phyloP scores from a whole-genome alignment of 139 green algal species.

The Ettlia oleoabundans region DNA sequence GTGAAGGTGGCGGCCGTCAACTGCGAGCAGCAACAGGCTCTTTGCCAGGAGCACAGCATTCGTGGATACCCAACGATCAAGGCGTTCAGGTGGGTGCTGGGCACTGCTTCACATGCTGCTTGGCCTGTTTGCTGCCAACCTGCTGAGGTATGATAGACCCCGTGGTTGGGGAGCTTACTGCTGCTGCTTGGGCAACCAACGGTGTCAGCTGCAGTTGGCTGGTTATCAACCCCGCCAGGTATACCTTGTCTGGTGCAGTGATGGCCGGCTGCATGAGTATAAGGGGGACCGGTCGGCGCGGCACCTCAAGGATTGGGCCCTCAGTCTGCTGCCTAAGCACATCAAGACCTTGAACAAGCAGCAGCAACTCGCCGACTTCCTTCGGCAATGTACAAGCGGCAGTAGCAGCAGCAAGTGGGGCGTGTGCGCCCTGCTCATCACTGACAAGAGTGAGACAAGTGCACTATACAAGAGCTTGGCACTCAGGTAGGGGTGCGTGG shows the following conservation, averaged over 20 bases:
- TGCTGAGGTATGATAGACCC: too few species aligned
- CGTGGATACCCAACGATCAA: slow-evolving; percentile 87
- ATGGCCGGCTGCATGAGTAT: slow-evolving; percentile 59
- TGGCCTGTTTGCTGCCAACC: not conserved
- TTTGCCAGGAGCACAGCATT: slow-evolving; percentile 75
- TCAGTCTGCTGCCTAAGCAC: slow-evolving; percentile 67
- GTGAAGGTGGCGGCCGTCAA: slow-evolving; percentile 81
- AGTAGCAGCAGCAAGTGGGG: slow-evolving; percentile 58
- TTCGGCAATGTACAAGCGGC: slow-evolving; percentile 30
- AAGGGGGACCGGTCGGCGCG: slow-evolving; percentile 66
- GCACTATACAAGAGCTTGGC: slow-evolving; percentile 65
- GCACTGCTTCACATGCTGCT: too few species aligned
- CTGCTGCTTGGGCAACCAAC: not conserved
- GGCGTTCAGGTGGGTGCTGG: slow-evolving; percentile 8
- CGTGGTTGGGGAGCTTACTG: too few species aligned
- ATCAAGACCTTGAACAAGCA: slow-evolving; percentile 40
- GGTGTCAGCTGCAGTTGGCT: slow-evolving; percentile 44
- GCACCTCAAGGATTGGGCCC: slow-evolving; percentile 69
- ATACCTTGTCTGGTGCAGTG: slow-evolving; percentile 29
- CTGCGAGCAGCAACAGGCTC: slow-evolving; percentile 74
- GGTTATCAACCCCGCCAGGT: too few species aligned
- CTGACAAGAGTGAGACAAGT: slow-evolving; percentile 59
- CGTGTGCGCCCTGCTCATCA: slow-evolving; percentile 77
- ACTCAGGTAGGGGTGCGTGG: not conserved
- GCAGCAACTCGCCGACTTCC: slow-evolving; percentile 31